Conservation (phyloP, 768 basidiomycete genomes). For the Asterophora lycoperdoides region DNA sequence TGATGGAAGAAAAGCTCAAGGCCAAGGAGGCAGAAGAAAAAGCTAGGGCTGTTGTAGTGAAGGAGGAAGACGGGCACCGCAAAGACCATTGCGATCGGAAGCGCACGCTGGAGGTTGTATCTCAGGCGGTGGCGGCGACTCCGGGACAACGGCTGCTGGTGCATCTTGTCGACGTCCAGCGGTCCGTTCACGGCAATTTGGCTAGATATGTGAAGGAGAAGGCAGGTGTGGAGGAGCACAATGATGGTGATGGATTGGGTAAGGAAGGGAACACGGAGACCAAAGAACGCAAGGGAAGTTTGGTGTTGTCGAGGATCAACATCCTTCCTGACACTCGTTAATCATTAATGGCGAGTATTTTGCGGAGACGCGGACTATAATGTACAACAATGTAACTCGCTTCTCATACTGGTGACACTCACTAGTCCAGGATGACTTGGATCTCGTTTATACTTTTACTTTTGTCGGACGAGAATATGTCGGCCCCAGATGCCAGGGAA, state of each 20-base stretch:
- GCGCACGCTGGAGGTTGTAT: slow-evolving; percentile 18
- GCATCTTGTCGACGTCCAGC: slow-evolving; percentile 35
- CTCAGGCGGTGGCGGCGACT: slow-evolving; percentile 12
- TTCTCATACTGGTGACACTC: background rate
- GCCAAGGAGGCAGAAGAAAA: slow-evolving; percentile 13
- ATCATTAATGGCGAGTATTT: background rate
- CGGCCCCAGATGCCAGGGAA: slow-evolving; percentile 74
- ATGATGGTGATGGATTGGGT: slow-evolving; percentile 5
- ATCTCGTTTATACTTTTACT: slow-evolving; percentile 54
- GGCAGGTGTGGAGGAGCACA: background rate
- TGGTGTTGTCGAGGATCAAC: slow-evolving; percentile 4
- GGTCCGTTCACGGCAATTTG: slow-evolving; percentile 29
- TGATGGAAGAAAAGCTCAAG: slow-evolving; percentile 26
- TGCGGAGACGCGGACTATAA: background rate
- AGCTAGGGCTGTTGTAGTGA: background rate
- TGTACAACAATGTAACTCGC: background rate
- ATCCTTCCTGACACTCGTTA: background rate
- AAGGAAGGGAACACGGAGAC: slow-evolving; percentile 3
- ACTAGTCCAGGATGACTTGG: slow-evolving; percentile 60
- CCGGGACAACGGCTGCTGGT: slow-evolving; percentile 26
- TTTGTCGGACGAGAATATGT: slow-evolving; percentile 52
- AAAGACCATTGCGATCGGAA: slow-evolving; percentile 10
- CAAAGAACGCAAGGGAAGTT: slow-evolving; percentile 3
- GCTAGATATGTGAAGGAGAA: background rate
- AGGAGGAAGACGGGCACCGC: slow-evolving; percentile 7